Base-by-base conservation (phyloP, 164 flowering plant species). In the Echeveria elegans region DNA sequence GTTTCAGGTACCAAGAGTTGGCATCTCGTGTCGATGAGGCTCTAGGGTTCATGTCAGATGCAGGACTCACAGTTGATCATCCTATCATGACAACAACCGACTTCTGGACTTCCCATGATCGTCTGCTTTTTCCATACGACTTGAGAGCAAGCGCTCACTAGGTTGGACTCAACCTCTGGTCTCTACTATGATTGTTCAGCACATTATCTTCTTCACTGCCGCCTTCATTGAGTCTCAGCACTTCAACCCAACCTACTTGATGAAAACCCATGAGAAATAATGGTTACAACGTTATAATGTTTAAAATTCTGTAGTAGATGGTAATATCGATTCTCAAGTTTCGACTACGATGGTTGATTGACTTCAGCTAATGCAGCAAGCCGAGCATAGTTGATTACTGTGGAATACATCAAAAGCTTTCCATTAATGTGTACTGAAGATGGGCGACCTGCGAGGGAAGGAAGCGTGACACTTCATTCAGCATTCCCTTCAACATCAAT, bases 31-130 rank as follows among this genome's bases (percentile, higher is more conserved):
- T 61, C 15, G 64, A 61, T 31, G 64, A 61, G 64, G 64, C 64
- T 7, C 23, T 61, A 31, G 64, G 64, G 38, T 61, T 61, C 64
- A 61, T 61, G 64, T 38, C 64, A 5, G 64, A 38, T 28, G 64
- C 64, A 31, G 64, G 64, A 14, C 64, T 61, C 64, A 61, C 64
- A 26, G 64, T 61, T 29, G 64, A 61, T 29, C 64, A 61, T 30
- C 64, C 64, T 6, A 61, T 61, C 64, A 61, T 61, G 64, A 61
- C 40, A 28, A 61, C 64, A 5, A 61, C 64, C 19, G 64, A 61
- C 19, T 61, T 61, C 64, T 61, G 64, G 64, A 61, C 64, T 18
- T 61, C 64, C 38, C 64, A 61, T 15, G 64, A 61, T 38, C 31
- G 64, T 29, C 64, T 61, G 0, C 64, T 61, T 29, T 36, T 61